Percentiles rank a stretch among this genome's conserved stretches.
phyloP scores from a whole-genome alignment of 1,284 basidiomycete genomes.

The Cutaneotrichosporon mucoides region DNA sequence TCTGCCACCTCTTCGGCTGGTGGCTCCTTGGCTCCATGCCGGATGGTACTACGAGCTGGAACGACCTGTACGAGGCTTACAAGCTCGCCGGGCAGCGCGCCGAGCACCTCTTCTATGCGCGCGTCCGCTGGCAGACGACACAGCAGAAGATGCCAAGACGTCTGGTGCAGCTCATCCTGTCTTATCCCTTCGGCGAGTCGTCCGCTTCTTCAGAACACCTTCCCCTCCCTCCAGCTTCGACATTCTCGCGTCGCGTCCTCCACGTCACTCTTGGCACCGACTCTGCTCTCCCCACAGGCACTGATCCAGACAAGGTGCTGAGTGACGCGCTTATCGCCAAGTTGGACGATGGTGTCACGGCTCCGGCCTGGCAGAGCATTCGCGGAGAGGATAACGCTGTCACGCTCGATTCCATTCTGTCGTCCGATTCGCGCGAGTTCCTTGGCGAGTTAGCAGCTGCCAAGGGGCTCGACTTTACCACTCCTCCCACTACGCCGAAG shows the following conservation, averaged over 20 bases:
- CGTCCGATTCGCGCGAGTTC: constrained; percentile 21
- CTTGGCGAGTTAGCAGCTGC: constrained; percentile 12
- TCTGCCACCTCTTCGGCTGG: constrained; percentile 37
- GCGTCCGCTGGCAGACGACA: constrained; percentile 38
- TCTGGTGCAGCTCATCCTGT: constrained; percentile 31
- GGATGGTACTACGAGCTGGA: constrained; percentile 20
- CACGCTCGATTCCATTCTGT: constrained; percentile 17
- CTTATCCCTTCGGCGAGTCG: constrained; percentile 37
- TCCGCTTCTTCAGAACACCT: constrained; percentile 27
- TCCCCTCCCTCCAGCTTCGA: constrained; percentile 30
- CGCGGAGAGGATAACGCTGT: constrained; percentile 7
- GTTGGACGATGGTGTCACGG: constrained; percentile 10
- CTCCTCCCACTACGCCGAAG: constrained; percentile 2
- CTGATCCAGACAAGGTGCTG: constrained; percentile 16
- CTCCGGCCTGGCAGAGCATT: constrained; percentile 5
- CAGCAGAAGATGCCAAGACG: constrained; percentile 32
- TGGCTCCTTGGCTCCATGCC: constrained; percentile 28
- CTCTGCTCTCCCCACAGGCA: constrained; percentile 12
- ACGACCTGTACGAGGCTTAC: constrained; percentile 36
- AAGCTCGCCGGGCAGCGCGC: constrained; percentile 27
- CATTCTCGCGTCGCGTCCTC: constrained; percentile 29
- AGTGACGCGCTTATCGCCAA: constrained; percentile 18
- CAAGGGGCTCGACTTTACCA: constrained; percentile 11
- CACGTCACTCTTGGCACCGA: constrained; percentile 26
- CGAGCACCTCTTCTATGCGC: constrained; percentile 41